Conservation (phyloP, 768 basidiomycete genomes). For the Fomitopsis pulvina region DNA sequence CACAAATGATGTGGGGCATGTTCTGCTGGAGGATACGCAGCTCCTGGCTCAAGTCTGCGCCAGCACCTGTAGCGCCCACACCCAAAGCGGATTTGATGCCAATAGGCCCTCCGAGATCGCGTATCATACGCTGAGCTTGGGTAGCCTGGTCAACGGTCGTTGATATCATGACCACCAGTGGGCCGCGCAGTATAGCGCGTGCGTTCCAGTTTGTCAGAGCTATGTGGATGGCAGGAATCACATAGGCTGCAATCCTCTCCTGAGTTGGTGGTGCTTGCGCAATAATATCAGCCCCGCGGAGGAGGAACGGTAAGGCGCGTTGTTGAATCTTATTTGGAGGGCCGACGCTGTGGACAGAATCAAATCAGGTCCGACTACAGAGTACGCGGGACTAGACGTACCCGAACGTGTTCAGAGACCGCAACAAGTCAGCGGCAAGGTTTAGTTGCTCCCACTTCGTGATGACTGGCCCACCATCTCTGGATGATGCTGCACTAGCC, state of each 20-base stretch:
- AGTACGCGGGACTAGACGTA: slow-evolving; percentile 32
- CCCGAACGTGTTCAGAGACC: slow-evolving; percentile 92
- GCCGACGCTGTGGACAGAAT: slow-evolving; percentile 56
- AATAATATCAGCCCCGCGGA: slow-evolving; percentile 93
- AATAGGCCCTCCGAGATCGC: slow-evolving; percentile 89
- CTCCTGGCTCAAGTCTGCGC: slow-evolving; percentile 62
- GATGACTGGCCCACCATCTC: slow-evolving; percentile 73
- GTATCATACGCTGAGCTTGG: slow-evolving; percentile 92
- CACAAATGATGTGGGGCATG: slow-evolving; percentile 92
- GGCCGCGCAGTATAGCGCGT: slow-evolving; percentile 64
- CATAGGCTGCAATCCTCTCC: slow-evolving; percentile 96
- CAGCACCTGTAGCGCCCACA: slow-evolving; percentile 66
- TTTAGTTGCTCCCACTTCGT: slow-evolving; percentile 96
- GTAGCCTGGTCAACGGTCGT: slow-evolving; percentile 99
- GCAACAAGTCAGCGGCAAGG: slow-evolving; percentile 78
- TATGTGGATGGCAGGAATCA: slow-evolving; percentile 84
- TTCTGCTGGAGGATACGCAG: slow-evolving; percentile 81
- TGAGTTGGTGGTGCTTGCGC: slow-evolving; percentile 98
- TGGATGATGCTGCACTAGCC: slow-evolving; percentile 40
- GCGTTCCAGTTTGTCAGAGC: slow-evolving; percentile 58
- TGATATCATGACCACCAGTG: slow-evolving; percentile 88
- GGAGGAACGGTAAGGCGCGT: slow-evolving; percentile 89
- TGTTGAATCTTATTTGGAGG: slow-evolving; percentile 99
- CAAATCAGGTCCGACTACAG: slow-evolving; percentile 4
- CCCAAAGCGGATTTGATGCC: slow-evolving; percentile 88